Percentiles rank a stretch among this genome's conserved stretches.
These are phyloP conservation scores for Hysterium pulicare DNA, from an alignment of 2,329 filamentous ascomycete genomes.

Conservation along the genomic window DNA sequence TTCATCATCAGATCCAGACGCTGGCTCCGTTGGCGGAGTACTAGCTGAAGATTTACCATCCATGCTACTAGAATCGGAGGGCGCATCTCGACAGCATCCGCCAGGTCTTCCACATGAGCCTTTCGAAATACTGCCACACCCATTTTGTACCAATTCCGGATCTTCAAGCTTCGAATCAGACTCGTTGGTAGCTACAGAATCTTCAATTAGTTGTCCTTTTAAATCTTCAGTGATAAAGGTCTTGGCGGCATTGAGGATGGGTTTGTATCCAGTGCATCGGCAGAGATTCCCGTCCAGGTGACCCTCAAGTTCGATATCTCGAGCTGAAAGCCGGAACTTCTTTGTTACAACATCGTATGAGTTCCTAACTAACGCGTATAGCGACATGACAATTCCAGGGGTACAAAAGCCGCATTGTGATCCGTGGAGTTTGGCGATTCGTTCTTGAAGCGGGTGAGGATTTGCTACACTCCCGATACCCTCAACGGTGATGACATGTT, in stretches of 20 bases:
- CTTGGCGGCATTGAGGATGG: constrained; percentile 88
- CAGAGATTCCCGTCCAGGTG: constrained; percentile 91
- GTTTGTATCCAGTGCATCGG: constrained; percentile 87
- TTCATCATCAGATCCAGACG: constrained; percentile 24
- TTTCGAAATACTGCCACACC: constrained; percentile 22
- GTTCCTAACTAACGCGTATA: constrained; percentile 88
- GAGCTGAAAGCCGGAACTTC: constrained; percentile 31
- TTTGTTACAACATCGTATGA: constrained; percentile 33
- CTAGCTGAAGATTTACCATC: constrained; percentile 25
- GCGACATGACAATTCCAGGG: constrained; percentile 87
- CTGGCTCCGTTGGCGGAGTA: constrained; percentile 28
- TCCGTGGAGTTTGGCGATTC: constrained; percentile 84
- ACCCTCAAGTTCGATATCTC: constrained; percentile 37
- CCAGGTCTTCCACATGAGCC: constrained; percentile 35
- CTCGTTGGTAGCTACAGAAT: constrained; percentile 39
- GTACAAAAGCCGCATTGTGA: constrained; percentile 95
- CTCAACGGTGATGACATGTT: constrained; percentile 95
- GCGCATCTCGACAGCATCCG: constrained; percentile 35
- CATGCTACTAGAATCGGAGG: constrained; percentile 28
- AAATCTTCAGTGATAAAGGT: constrained; percentile 65
- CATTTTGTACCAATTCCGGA: constrained; percentile 19
- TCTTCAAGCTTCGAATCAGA: constrained; percentile 25
- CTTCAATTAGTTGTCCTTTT: constrained; percentile 49
- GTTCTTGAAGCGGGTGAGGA: constrained; percentile 85
- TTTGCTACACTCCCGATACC: constrained; percentile 82